A percentile compares a stretch with the other conserved stretches of the same genome.
Evolutionary conservation across 2,329 filamentous ascomycete genomes (phyloP).

Genomic region (Talaromyces atroroseus): DNA sequence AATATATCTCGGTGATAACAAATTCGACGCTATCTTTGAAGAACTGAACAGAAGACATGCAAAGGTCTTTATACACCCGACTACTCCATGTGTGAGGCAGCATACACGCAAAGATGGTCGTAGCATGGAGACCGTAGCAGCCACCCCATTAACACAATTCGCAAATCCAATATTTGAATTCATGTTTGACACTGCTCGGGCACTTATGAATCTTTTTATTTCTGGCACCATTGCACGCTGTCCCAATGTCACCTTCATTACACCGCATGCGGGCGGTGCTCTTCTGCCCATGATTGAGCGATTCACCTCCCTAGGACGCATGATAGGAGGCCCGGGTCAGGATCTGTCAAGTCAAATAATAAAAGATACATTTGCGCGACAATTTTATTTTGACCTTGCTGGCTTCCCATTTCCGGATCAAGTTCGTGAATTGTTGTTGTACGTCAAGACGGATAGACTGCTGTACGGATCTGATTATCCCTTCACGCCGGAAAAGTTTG

Average conservation of each 20-base stretch:
- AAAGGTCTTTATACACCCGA: constrained; percentile 53
- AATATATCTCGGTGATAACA: constrained; percentile 46
- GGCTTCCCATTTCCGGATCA: constrained; percentile 48
- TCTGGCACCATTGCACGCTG: constrained; percentile 20
- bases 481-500: constrained; percentile 37
- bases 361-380: constrained; percentile 20
- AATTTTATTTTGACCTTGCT: constrained; percentile 51
- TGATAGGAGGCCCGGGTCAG: constrained; percentile 13
- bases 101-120: not conserved
- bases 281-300: constrained; percentile 27
- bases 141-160: constrained; percentile 11
- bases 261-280: constrained; percentile 23
- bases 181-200: constrained; percentile 24
- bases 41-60: constrained; percentile 44
- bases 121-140: constrained; percentile 16
- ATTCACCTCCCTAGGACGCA: constrained; percentile 18
- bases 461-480: constrained; percentile 53
- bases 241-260: constrained; percentile 20
- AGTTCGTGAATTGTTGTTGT: constrained; percentile 44
- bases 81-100: constrained; percentile 17
- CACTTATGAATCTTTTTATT: constrained; percentile 21
- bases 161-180: constrained; percentile 24
- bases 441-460: constrained; percentile 39
- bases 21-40: constrained; percentile 44
- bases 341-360: not conserved